Percentiles rank a stretch among this genome's conserved stretches.
phyloP scores from a whole-genome alignment of 345 rosid genomes.

The Abelmoschus esculentus region DNA sequence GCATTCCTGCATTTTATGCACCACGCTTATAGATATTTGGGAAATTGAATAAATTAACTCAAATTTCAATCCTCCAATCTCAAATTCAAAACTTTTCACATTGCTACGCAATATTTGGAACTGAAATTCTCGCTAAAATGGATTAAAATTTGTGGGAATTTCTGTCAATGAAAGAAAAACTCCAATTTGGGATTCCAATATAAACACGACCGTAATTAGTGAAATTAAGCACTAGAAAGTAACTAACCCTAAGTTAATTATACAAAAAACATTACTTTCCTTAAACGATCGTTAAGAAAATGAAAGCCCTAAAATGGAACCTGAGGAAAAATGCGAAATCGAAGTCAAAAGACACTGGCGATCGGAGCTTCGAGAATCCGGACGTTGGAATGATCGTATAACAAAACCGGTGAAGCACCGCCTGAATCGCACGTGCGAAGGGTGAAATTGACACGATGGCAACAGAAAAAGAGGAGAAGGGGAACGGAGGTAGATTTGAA shows the following conservation, averaged over 20 bases:
- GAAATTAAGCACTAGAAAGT: not conserved
- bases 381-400: slow-evolving; percentile 5
- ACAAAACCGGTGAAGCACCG: slow-evolving; percentile 1
- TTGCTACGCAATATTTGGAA: not conserved
- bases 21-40: not conserved
- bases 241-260: slow-evolving; percentile 3
- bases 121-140: not conserved
- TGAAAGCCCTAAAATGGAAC: slow-evolving; percentile 12
- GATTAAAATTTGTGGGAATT: not conserved
- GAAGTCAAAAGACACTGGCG: slow-evolving; percentile 1
- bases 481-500: not conserved
- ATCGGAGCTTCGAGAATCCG: slow-evolving; percentile 3
- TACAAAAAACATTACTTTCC: not conserved
- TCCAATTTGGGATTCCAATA: not conserved
- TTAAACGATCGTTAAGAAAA: not conserved
- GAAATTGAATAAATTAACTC: not conserved
- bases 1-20: not conserved
- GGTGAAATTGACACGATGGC: slow-evolving; percentile 1
- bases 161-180: not conserved
- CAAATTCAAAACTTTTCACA: not conserved
- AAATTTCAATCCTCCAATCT: not conserved
- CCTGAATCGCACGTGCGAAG: slow-evolving; percentile 12
- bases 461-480: not conserved
- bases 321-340: not conserved
- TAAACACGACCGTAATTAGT: not conserved